These are phyloP conservation scores for Macrophomina phaseolina DNA, from an alignment of 2,329 filamentous ascomycete genomes.

Conservation along the genomic window DNA sequence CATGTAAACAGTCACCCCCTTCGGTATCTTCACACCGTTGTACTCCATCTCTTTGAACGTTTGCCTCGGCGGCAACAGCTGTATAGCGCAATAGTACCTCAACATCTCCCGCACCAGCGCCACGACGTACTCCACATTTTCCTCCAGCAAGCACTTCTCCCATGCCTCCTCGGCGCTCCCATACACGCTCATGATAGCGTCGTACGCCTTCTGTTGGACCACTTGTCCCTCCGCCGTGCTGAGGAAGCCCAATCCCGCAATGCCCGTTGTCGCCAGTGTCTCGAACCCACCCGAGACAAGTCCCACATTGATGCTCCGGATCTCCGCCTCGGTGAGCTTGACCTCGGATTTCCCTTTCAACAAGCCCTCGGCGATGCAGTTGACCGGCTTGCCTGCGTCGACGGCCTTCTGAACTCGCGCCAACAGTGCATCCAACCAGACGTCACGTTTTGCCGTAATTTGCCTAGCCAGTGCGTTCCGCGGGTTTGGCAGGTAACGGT, in stretches of 20 bases:
- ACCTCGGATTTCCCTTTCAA: background rate
- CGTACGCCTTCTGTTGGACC: constrained; percentile 23
- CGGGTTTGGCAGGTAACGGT: constrained; percentile 12
- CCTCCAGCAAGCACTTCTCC: constrained; percentile 22
- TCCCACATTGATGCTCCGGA: constrained; percentile 24
- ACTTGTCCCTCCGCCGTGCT: background rate
- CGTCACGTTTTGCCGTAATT: constrained; percentile 16
- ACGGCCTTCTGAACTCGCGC: constrained; percentile 12
- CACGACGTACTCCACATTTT: constrained; percentile 23
- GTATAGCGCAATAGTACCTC: constrained; percentile 25
- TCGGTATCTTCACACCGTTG: constrained; percentile 12
- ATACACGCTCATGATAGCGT: constrained; percentile 17
- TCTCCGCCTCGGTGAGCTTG: constrained; percentile 20
- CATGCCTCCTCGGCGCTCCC: constrained; percentile 11
- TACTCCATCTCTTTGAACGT: constrained; percentile 22
- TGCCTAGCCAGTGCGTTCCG: background rate
- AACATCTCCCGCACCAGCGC: constrained; percentile 24
- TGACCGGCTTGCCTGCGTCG: constrained; percentile 1
- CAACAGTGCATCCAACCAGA: constrained; percentile 22
- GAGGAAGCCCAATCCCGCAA: constrained; percentile 19
- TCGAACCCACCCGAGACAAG: constrained; percentile 22
- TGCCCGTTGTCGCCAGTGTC: constrained; percentile 22
- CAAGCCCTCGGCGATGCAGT: constrained; percentile 17
- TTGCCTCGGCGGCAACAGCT: constrained; percentile 26
- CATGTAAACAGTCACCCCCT: constrained; percentile 24